phyloP scores from a whole-genome alignment of 140 eudicot genomes.

The Artemisia princeps region DNA sequence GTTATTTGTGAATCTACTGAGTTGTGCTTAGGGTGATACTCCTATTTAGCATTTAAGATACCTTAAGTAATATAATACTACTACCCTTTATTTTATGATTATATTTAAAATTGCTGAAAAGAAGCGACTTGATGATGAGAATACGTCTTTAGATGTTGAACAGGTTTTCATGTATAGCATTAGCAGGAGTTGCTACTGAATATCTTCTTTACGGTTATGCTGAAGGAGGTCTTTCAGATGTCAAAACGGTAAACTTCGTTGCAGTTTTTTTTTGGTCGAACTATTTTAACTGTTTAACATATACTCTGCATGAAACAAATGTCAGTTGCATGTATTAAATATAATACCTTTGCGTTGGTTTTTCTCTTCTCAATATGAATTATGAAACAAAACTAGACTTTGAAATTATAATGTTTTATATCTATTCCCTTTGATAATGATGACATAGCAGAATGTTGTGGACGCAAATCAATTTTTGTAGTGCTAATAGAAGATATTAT shows the following conservation, averaged over 20 bases:
- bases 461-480: not conserved
- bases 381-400: not conserved
- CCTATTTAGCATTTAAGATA: not conserved
- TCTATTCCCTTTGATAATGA: no score
- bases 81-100: not conserved
- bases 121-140: not conserved
- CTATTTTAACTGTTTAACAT: not conserved
- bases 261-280: not conserved
- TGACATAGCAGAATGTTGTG: not conserved
- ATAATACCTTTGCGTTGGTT: not conserved
- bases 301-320: not conserved
- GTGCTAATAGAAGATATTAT: not conserved
- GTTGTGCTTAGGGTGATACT: not conserved
- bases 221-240: conserved; percentile 86
- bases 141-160: conserved; percentile 55
- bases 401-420: not conserved
- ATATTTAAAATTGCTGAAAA: not conserved
- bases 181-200: conserved; percentile 96
- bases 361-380: not conserved
- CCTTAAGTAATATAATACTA: not conserved
- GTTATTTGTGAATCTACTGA: not conserved
- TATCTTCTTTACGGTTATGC: conserved; percentile 75
- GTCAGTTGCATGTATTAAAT: conserved; percentile 1
- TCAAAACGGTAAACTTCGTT: conserved; percentile 47
- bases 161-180: conserved; percentile 91